Conservation (phyloP, 192 early-diverging fungal species). For the Gigaspora rosea region DNA sequence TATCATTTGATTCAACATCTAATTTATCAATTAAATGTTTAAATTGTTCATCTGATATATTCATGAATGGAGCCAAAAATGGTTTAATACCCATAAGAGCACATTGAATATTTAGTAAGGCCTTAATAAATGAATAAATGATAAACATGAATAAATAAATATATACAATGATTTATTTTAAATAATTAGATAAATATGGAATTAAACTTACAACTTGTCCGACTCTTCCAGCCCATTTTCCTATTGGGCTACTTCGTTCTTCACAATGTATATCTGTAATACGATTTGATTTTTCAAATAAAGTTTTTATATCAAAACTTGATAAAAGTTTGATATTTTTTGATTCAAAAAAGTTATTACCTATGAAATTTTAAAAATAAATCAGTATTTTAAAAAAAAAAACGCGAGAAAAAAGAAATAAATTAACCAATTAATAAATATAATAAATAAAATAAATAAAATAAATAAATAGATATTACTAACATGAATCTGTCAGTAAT, state of each 20-base stretch:
- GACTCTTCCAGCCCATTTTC: conserved; percentile 3
- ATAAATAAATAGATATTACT: neutral
- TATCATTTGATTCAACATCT: neutral
- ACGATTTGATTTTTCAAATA: neutral
- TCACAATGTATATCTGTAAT: neutral
- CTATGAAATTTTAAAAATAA: neutral
- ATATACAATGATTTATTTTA: neutral
- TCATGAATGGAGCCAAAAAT: conserved; percentile 7
- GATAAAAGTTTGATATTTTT: neutral
- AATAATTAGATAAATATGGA: neutral
- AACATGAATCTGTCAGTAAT: neutral
- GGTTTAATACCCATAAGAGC: neutral
- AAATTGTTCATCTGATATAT: conserved; percentile 2
- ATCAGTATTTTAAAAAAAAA: neutral
- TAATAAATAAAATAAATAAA: neutral
- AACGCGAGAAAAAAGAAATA: neutral
- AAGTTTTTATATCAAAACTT: neutral
- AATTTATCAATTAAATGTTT: neutral
- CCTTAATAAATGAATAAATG: neutral
- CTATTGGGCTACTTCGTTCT: conserved; percentile 1
- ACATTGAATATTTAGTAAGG: neutral
- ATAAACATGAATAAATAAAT: neutral
- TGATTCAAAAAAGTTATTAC: neutral
- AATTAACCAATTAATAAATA: neutral
- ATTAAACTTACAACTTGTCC: conserved; percentile 18